Evolutionary conservation across 352 stramenopile species (phyloP), one percentile per base, ranked within the genome.

Genomic region (Phytopythium boreale): DNA sequence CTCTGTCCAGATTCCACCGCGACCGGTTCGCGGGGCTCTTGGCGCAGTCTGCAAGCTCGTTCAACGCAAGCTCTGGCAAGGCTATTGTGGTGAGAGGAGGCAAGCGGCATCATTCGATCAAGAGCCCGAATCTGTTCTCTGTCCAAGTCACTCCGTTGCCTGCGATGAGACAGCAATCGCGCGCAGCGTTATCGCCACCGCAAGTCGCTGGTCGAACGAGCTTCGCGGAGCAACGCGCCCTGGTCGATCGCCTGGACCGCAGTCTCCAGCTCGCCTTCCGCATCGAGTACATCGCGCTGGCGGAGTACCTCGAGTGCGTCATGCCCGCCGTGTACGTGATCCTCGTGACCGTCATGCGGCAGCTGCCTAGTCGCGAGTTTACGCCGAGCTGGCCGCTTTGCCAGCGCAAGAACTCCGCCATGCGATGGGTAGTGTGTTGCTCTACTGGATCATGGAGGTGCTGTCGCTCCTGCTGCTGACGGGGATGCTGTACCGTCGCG

Each of bases 281-380:
- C 3, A 43, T 57, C 20, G 73, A 84, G 47, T 81, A 71, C 49
- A 56, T 74, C 22, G 55, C 70, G 2, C 62, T 77, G 9, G 59
- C 71, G 15, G 72, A 77, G 27, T 83, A 79, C 49, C 56, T 72
- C 43, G 72, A 83, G 20, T 59, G 68, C 6, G 62, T 83, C 36
- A 68, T 83, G 24, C 67, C 75, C 0, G 52, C 76, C 3, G 69
- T 79, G 51, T 80, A 78, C 47, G 66, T 39, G 19, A 69, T 46
- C 19, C 72, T 56, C 15, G 66, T 69, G 51, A 1, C 61, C 1
- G 59, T 65, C 14, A 69, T 79, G 69, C 31, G 63, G 1, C 39
- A 63, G 1, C 57, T 78, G 10, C 67, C 72, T 0, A 76, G 68
- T 39, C 34, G 56, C 15, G 31, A 46, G 24, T 80, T 75, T 71